A percentile compares a stretch with the other conserved stretches of the same genome.
phyloP scores from a whole-genome alignment of 2,329 filamentous ascomycete species.

The Cercospora sojina region DNA sequence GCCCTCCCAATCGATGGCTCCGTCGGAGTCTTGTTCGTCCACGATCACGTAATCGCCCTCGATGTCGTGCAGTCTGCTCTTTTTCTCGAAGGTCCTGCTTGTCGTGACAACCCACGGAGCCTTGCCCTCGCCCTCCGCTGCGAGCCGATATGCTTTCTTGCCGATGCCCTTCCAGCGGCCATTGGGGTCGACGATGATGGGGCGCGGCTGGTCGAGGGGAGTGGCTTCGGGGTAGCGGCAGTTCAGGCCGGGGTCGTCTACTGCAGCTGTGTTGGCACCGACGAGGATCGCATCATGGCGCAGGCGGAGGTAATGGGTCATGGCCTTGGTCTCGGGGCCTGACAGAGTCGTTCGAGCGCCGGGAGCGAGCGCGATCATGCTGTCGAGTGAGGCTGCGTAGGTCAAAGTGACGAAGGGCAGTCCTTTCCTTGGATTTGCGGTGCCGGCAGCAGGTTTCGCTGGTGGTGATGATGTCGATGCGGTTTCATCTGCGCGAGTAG shows the following conservation, averaged over 20 bases:
- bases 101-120: conserved; percentile 58
- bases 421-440: not conserved
- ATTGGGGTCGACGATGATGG: conserved; percentile 76
- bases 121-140: conserved; percentile 63
- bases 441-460: not conserved
- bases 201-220: conserved; percentile 67
- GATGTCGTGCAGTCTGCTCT: conserved; percentile 37
- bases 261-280: conserved; percentile 77
- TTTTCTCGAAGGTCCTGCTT: conserved; percentile 6
- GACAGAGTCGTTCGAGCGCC: conserved; percentile 82
- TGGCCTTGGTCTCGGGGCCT: conserved; percentile 77
- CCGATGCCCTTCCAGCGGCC: conserved; percentile 68
- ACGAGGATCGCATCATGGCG: conserved; percentile 81
- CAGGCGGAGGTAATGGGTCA: conserved; percentile 88
- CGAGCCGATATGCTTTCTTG: conserved; percentile 64
- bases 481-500: conserved; percentile 7
- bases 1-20: conserved; percentile 56
- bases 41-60: conserved; percentile 28
- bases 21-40: conserved; percentile 28
- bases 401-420: conserved; percentile 72
- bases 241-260: conserved; percentile 83
- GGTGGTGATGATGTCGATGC: not conserved
- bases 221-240: conserved; percentile 63
- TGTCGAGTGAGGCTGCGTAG: conserved; percentile 88
- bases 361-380: conserved; percentile 68